A percentile compares a stretch with the other conserved stretches of the same genome.
phyloP scores from a whole-genome alignment of 208 protist species.

The Tritrichomonas foetus region DNA sequence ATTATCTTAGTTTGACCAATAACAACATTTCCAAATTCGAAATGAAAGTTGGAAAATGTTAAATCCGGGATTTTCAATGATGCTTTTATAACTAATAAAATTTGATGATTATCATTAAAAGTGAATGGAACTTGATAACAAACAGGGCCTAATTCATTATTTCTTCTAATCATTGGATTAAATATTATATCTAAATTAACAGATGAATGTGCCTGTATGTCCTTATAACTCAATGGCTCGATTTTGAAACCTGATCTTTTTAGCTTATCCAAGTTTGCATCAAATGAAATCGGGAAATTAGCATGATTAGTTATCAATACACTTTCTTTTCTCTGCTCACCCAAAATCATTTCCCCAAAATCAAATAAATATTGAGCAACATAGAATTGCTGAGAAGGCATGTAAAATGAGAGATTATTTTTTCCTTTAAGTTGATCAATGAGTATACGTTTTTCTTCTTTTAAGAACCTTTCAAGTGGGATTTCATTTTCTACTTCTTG shows the following conservation, averaged over 20 bases:
- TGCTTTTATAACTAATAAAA: not conserved
- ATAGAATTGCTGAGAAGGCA: not conserved
- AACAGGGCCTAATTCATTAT: not conserved
- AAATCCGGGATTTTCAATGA: not conserved
- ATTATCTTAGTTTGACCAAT: constrained; percentile 7
- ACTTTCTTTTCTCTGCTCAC: not conserved
- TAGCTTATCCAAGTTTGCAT: not conserved
- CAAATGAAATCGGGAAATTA: not conserved
- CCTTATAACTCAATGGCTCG: not conserved
- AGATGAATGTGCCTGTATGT: not conserved
- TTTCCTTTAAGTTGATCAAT: not conserved
- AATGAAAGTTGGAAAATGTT: not conserved
- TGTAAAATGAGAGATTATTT: not conserved
- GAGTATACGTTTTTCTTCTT: not conserved
- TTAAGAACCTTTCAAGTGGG: not conserved
- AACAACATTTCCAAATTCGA: not conserved
- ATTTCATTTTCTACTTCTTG: not conserved
- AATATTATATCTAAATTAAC: not conserved
- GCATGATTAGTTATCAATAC: not conserved
- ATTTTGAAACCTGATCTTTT: constrained; percentile 1
- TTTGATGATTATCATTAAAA: not conserved
- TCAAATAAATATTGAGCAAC: not conserved
- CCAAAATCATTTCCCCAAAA: not conserved
- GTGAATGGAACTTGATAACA: not conserved
- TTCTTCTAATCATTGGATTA: not conserved